A percentile compares a stretch with the other conserved stretches of the same genome.
Evolutionary conservation across 768 basidiomycete genomes (phyloP).

Genomic region (Boletus bicolor): DNA sequence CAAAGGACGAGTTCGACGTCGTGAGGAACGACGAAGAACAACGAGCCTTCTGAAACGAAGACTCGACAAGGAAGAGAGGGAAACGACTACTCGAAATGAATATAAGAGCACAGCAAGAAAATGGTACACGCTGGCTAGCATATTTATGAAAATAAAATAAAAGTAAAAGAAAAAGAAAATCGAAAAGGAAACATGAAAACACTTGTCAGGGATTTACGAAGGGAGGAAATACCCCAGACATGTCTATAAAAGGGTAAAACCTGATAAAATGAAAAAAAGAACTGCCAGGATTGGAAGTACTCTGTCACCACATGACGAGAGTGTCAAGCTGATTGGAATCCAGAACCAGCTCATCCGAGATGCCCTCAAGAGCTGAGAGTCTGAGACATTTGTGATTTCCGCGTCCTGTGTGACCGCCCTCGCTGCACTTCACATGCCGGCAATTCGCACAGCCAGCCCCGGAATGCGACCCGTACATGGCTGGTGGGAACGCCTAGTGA

Average conservation of each 20-base stretch:
- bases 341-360: slow-evolving; percentile 29
- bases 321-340: slow-evolving; percentile 4
- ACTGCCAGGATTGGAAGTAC: slow-evolving; percentile 1
- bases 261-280: slow-evolving; percentile 9
- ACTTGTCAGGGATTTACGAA: neutral
- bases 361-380: slow-evolving; percentile 11
- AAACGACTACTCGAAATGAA: slow-evolving; percentile 24
- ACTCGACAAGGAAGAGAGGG: slow-evolving; percentile 25
- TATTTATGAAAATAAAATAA: slow-evolving; percentile 13
- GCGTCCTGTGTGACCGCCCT: slow-evolving; percentile 12
- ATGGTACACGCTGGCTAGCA: slow-evolving; percentile 14
- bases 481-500: slow-evolving; percentile 1
- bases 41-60: slow-evolving; percentile 26
- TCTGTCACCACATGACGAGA: slow-evolving; percentile 23
- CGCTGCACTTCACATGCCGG: slow-evolving; percentile 19
- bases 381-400: slow-evolving; percentile 23
- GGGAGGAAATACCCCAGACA: slow-evolving; percentile 5
- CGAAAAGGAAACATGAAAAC: slow-evolving; percentile 3
- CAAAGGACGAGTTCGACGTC: slow-evolving; percentile 16
- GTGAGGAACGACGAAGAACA: slow-evolving; percentile 21
- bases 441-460: slow-evolving; percentile 13
- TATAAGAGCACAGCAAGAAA: slow-evolving; percentile 33
- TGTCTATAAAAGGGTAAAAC: slow-evolving; percentile 17
- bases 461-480: neutral
- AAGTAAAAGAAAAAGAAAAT: slow-evolving; percentile 5